phyloP scores from a whole-genome alignment of 2,329 filamentous ascomycete genomes.

The Alternaria brassicicola region DNA sequence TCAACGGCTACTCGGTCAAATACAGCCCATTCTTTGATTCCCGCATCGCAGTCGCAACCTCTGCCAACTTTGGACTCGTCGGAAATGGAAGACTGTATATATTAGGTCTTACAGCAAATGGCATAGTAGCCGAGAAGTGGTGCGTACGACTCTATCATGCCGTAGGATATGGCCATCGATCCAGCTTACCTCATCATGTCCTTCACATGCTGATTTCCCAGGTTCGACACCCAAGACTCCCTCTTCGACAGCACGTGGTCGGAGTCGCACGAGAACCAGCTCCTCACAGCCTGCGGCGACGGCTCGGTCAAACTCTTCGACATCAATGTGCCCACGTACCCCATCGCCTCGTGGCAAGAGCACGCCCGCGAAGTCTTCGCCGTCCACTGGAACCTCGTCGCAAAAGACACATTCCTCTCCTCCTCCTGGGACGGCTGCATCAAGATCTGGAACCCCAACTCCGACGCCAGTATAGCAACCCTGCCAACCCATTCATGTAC shows the following conservation, averaged over 20 bases:
- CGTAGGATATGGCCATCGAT: neutral
- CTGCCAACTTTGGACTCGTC: slow-evolving; percentile 96
- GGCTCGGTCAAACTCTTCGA: slow-evolving; percentile 96
- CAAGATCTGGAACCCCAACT: slow-evolving; percentile 90
- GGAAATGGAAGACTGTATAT: slow-evolving; percentile 92
- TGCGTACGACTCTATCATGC: slow-evolving; percentile 45
- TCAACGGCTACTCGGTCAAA: slow-evolving; percentile 95
- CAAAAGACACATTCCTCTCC: slow-evolving; percentile 88
- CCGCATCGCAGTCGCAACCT: slow-evolving; percentile 83
- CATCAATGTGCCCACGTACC: slow-evolving; percentile 78
- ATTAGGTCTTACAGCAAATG: slow-evolving; percentile 79
- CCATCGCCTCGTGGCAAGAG: slow-evolving; percentile 89
- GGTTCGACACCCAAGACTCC: slow-evolving; percentile 96
- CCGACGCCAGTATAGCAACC: slow-evolving; percentile 76
- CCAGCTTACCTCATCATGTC: neutral
- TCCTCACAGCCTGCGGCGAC: slow-evolving; percentile 87
- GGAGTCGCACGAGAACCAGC: slow-evolving; percentile 93
- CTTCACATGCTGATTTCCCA: slow-evolving; percentile 46
- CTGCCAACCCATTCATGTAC: slow-evolving; percentile 92
- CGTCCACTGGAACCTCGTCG: slow-evolving; percentile 88
- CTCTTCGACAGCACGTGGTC: slow-evolving; percentile 96
- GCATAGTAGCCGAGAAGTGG: slow-evolving; percentile 84
- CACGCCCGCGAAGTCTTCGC: slow-evolving; percentile 93
- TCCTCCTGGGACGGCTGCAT: slow-evolving; percentile 96
- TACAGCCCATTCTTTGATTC: slow-evolving; percentile 99